Conservation (phyloP, 139 green algal genomes). For the Coelastrella sp. region DNA sequence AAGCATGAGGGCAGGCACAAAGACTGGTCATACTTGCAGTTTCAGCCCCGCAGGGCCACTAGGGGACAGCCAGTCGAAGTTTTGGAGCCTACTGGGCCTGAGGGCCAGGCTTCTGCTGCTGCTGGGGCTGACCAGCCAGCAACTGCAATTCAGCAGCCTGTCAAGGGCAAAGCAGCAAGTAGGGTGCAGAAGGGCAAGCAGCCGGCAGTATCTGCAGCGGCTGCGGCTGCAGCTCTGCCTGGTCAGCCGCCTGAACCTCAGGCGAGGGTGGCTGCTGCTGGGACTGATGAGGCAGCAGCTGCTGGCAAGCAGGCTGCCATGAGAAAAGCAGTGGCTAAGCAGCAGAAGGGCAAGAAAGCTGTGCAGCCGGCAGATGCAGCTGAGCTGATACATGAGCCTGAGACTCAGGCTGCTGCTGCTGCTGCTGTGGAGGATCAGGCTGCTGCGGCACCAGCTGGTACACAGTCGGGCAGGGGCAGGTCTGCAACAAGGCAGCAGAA, state of each 20-base stretch:
- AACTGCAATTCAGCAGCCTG: not conserved
- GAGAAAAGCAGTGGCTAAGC: too few relatives aligned
- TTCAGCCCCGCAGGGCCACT: not conserved
- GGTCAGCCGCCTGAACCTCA: too few relatives aligned
- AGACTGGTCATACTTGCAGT: not conserved
- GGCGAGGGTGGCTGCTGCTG: too few relatives aligned
- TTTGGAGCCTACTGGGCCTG: not conserved
- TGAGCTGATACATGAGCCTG: not conserved
- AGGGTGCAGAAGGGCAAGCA: not conserved
- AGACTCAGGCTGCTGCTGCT: not conserved
- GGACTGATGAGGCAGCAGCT: too few relatives aligned
- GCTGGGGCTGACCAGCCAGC: not conserved
- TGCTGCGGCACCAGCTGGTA: not conserved
- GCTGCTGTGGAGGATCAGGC: too few relatives aligned
- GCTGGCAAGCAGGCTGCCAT: not conserved
- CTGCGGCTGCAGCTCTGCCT: too few relatives aligned
- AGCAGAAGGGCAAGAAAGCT: slow-evolving; percentile 14
- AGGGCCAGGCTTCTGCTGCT: not conserved
- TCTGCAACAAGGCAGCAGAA: not conserved
- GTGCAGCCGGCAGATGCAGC: not conserved
- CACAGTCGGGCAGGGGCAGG: not conserved
- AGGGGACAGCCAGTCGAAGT: not conserved
- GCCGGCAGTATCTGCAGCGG: not conserved
- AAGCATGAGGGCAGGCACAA: too few relatives aligned
- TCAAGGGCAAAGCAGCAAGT: not conserved